Base-by-base conservation (phyloP, 78 protist species). In the Speleostelium caveatum region DNA sequence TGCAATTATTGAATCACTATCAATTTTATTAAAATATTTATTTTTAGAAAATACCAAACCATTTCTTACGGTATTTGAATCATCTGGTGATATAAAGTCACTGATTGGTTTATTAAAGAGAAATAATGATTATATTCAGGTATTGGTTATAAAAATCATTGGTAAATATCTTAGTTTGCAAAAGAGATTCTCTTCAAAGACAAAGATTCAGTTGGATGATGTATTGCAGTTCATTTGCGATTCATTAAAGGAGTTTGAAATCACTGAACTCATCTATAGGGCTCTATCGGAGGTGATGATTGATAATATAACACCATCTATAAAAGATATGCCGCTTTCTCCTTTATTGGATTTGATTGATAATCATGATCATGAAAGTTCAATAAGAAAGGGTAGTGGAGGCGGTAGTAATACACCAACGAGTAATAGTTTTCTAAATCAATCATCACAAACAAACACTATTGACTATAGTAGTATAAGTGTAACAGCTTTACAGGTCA, bases 191-290 rank as follows among this genome's bases (percentile, higher is more conserved):
- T 58, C 21, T 1, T 7, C 51, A 32, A 68, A 49, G 22, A 30
- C 91, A 22, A 69, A 67, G 33, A 36, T 16, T 35, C 30, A 69
- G 0, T 32, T 41, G 8, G 60, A 72, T 1, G 79, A 83, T 32
- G 16, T 39, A 1, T 2, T 83, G 5, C 38, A 12, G 16, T 39
- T 69, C n/a, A 45, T 83, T 8, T n/a, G 49, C 8, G 91, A 83
- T 4, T 45, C 68, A 41, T 42, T 83, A 12, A 67, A 39, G 28
- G 91, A 83, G 22, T 67, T 36, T 42, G 78, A 49, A 58, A 55
- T 83, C 72, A 83, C 91, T 0, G 91, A 83, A 21, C 42, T 83
- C 28, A 26, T 83, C 56, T 83, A 83, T 45, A 67, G 91, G n/a
- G 61, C 72, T 28, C 36, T 83, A 26, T 22, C 79, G 19, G 91